A percentile compares a stretch with the other conserved stretches of the same genome.
phyloP scores from a whole-genome alignment of 2,329 filamentous ascomycete species.

The Aspergillus sp. region DNA sequence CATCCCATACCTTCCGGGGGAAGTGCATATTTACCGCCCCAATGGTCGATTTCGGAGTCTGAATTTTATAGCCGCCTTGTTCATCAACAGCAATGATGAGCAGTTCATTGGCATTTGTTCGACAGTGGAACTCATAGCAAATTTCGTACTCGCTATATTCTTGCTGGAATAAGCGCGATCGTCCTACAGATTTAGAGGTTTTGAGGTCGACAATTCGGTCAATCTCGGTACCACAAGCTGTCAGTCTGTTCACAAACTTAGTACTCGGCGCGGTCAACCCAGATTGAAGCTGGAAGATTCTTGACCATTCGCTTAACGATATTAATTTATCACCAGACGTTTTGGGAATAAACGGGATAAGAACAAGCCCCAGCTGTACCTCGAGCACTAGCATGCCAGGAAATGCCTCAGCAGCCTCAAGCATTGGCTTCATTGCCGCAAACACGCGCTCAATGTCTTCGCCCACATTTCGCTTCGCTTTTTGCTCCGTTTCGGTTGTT shows the following conservation, averaged over 20 bases:
- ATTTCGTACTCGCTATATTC: conserved; percentile 24
- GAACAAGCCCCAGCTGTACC: conserved; percentile 37
- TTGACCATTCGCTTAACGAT: conserved; percentile 27
- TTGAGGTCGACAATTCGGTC: conserved; percentile 40
- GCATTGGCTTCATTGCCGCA: conserved; percentile 26
- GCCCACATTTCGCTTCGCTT: conserved; percentile 1
- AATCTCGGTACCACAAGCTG: conserved; percentile 41
- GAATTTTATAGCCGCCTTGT: conserved; percentile 29
- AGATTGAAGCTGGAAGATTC: conserved; percentile 32
- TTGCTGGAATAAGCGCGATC: conserved; percentile 29
- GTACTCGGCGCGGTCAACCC: conserved; percentile 28
- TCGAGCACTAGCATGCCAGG: conserved; percentile 37
- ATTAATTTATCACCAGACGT: conserved; percentile 19
- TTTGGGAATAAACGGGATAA: conserved; percentile 29
- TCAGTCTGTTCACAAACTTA: conserved; percentile 39
- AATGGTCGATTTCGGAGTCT: conserved; percentile 26
- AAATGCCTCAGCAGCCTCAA: conserved; percentile 37
- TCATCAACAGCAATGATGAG: conserved; percentile 37
- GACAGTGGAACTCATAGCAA: conserved; percentile 43
- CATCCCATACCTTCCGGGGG: conserved; percentile 42
- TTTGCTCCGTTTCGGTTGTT: background rate
- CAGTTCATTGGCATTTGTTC: conserved; percentile 26
- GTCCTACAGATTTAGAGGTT: conserved; percentile 18
- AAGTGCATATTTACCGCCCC: conserved; percentile 42
- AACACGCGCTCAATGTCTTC: conserved; percentile 27